A percentile compares a stretch with the other conserved stretches of the same genome.
phyloP scores from a whole-genome alignment of 768 basidiomycete species.

The Dentipellis sp. region DNA sequence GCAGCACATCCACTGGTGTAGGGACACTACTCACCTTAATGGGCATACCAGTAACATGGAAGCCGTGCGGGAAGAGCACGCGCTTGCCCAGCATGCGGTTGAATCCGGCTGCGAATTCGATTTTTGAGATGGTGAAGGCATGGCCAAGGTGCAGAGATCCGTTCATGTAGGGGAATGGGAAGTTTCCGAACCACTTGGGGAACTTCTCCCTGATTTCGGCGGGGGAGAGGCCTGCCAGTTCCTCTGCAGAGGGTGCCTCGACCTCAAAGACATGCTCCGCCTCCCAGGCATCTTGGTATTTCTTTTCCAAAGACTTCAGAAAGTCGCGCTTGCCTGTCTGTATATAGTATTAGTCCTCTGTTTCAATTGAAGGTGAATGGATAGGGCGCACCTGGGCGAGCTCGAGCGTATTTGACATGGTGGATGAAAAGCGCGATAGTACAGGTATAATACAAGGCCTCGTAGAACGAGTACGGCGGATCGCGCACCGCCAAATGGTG shows the following conservation, averaged over 20 bases:
- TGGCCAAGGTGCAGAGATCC: slow-evolving; percentile 95
- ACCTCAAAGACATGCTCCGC: slow-evolving; percentile 75
- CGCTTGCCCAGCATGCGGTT: slow-evolving; percentile 93
- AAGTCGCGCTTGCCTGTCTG: slow-evolving; percentile 94
- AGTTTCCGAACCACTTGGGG: slow-evolving; percentile 98
- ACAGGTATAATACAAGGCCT: slow-evolving; percentile 16
- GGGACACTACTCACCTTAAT: slow-evolving; percentile 71
- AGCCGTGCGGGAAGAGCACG: slow-evolving; percentile 93
- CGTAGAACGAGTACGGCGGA: slow-evolving; percentile 7
- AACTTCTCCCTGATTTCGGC: slow-evolving; percentile 62
- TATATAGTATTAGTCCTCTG: background rate
- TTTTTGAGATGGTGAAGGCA: slow-evolving; percentile 96
- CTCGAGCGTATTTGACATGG: slow-evolving; percentile 20
- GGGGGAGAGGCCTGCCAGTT: slow-evolving; percentile 52
- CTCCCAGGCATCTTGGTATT: slow-evolving; percentile 79
- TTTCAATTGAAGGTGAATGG: background rate
- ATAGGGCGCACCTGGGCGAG: slow-evolving; percentile 21
- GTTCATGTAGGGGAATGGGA: slow-evolving; percentile 98
- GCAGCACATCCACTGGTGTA: background rate
- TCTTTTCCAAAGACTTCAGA: slow-evolving; percentile 71
- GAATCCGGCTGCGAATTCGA: slow-evolving; percentile 94
- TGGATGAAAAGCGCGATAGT: slow-evolving; percentile 5
- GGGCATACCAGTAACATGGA: slow-evolving; percentile 98
- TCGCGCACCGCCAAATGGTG: slow-evolving; percentile 8
- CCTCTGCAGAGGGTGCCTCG: slow-evolving; percentile 63